Evolutionary conservation across 2,329 filamentous ascomycete species (phyloP), one percentile per base, ranked within the genome.

Genomic region (Exutisphaerella laricina): DNA sequence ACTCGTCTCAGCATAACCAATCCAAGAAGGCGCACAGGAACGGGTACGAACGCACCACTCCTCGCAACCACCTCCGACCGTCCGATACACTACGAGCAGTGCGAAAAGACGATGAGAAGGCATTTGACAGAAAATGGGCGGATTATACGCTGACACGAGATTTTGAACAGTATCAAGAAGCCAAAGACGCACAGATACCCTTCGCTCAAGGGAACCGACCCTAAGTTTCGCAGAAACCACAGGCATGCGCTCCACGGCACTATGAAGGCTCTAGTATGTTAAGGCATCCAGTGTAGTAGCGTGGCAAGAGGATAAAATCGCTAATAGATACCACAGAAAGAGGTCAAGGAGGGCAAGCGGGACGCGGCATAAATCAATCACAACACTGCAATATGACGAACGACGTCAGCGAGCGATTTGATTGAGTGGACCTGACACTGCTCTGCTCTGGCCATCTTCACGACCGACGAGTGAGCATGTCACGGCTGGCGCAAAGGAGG

Each of bases 201-300:
- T 59, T 97, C 90, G 63, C 84, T 98, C 67, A 96, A 96, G 72
- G 92, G 92, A 66, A 92, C 88, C 72, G 92, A 98, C 77, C 89
- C 92, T 70, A 98, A 98, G 84, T 98, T 98, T 82, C 85, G 92
- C 74, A 85, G 92, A 77, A 98, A 98, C 82, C 92, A 98, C 80
- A 88, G 88, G 79, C 90, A 98, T 82, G 92, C 92, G 73, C 88
- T 97, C 57, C 92, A 97, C 80, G 92, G 92, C 72, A 98, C 89
- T 70, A 88, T 87, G 80, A 94, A 87, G 79, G 92, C 92, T 70
- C 77, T 98, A 78, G 90, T 97, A 83, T 66, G 85, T 78, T 44
- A 14, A 34, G 12, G 25, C 4, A 28, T 16, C 14, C 25, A 14
- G 22, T 33, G 5, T n/a, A n/a, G n/a, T n/a, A n/a, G n/a, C n/a